A percentile compares a stretch with the other conserved stretches of the same genome.
Conservation (phyloP, 805 yeast species). For the Yarrowia divulgata region DNA sequence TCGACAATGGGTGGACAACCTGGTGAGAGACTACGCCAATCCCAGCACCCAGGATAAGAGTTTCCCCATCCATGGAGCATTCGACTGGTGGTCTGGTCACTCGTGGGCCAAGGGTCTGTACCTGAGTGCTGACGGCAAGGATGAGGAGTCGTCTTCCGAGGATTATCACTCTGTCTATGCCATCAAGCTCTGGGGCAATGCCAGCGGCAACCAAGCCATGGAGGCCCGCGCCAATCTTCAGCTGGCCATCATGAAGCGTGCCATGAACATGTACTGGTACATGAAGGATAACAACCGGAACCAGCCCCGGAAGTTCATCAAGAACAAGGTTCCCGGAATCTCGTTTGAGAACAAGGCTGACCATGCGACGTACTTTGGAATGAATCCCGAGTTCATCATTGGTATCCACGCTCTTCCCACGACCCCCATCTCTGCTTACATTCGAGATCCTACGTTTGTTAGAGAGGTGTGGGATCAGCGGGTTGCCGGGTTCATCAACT, state of each 20-base stretch:
- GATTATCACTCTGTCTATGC: constrained; percentile 74
- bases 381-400: constrained; percentile 66
- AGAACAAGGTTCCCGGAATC: constrained; percentile 72
- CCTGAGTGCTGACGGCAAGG: constrained; percentile 70
- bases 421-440: constrained; percentile 65
- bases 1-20: constrained; percentile 64
- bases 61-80: constrained; percentile 70
- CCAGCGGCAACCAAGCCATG: constrained; percentile 61
- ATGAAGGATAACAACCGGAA: constrained; percentile 57
- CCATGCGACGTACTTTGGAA: constrained; percentile 75
- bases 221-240: constrained; percentile 64
- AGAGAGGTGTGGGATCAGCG: constrained; percentile 64
- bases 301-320: constrained; percentile 60
- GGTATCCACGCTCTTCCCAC: constrained; percentile 82
- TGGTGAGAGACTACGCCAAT: constrained; percentile 73
- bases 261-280: constrained; percentile 64
- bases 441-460: constrained; percentile 61
- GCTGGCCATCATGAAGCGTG: constrained; percentile 60
- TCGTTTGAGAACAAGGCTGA: constrained; percentile 74
- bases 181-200: constrained; percentile 71
- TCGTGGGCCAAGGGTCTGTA: constrained; percentile 77
- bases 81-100: constrained; percentile 78
- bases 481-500: constrained; percentile 43
- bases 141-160: constrained; percentile 74
- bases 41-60: constrained; percentile 60